Evolutionary conservation across 2,329 filamentous ascomycete species (phyloP).

Genomic region (Alternaria sp.): DNA sequence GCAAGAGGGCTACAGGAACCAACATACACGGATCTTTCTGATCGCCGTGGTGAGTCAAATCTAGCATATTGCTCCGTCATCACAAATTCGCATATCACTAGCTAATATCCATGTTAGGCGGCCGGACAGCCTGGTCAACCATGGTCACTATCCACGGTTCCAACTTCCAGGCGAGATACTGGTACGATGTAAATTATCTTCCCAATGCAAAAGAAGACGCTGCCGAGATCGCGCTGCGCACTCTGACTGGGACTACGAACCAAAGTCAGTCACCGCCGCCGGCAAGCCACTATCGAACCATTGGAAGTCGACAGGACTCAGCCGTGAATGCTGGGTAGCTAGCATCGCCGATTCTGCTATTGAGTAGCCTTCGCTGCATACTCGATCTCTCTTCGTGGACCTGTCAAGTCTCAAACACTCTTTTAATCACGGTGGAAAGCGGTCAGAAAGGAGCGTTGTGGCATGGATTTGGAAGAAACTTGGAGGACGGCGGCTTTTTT

Average conservation of each 20-base stretch:
- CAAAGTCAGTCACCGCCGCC: conserved; percentile 27
- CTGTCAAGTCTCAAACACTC: neutral
- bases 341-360: neutral
- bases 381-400: neutral
- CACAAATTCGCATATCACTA: neutral
- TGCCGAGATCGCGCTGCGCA: conserved; percentile 41
- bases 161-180: conserved; percentile 43
- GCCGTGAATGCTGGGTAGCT: conserved; percentile 1
- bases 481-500: neutral
- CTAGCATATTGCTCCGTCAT: neutral
- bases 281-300: conserved; percentile 29
- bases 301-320: conserved; percentile 6
- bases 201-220: conserved; percentile 47
- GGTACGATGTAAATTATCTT: conserved; percentile 45
- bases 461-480: neutral
- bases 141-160: conserved; percentile 34
- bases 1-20: conserved; percentile 33
- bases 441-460: neutral
- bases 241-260: conserved; percentile 29
- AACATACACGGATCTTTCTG: conserved; percentile 45
- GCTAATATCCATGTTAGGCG: conserved; percentile 28
- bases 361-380: neutral
- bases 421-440: neutral
- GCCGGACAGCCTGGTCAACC: conserved; percentile 48
- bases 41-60: conserved; percentile 42